Evolutionary conservation across 495 filamentous ascomycete genomes (phyloP), one percentile per base, ranked within the genome.

Genomic region (Trichodelitschia bisporula): DNA sequence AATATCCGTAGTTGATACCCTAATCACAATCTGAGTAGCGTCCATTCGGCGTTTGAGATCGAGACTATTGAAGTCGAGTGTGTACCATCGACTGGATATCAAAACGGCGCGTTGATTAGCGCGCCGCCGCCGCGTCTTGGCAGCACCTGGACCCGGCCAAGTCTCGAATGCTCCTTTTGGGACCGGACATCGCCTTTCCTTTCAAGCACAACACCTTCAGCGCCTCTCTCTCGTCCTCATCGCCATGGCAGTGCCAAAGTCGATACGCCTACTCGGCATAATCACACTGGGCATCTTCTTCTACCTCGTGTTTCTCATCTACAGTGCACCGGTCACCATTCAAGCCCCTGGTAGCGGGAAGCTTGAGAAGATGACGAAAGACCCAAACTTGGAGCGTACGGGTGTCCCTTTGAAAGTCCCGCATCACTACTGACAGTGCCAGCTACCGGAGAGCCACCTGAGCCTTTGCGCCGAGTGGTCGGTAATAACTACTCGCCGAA

Each of bases 361-460:
- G 45, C 52, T 38, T 46, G 43, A 34, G 51, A 64, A 37, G 49
- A 50, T 31, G 37, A 42, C 31, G 17, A 54, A 61, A 24, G 82
- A 92, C 50, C 82, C 82, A 32, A 73, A 79, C 44, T 46, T 84
- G 45, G 77, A 89, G 49, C 68, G 82, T 86, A 59, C 34, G 67
- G 56, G 23, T 5, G 11, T 2, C 19, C 4, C 12, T n/a, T 8
- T 11, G 21, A 18, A 28, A 17, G 15, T 31, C 13, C 15, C 5
- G 13, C 2, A 34, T 18, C 25, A 30, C 34, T 21, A 43, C 28
- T 9, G n/a, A 10, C 5, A 12, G 15, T 16, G 26, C n/a, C 41
- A 92, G 82, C 59, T 19, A 84, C 72, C 11, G 69, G 66, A 35
- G 83, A 93, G 53, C 83, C 83, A 17, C 62, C 70, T 33, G 80